A percentile compares a stretch with the other conserved stretches of the same genome.
phyloP scores from a whole-genome alignment of 2,329 filamentous ascomycete genomes.

The Neonectria hederae region DNA sequence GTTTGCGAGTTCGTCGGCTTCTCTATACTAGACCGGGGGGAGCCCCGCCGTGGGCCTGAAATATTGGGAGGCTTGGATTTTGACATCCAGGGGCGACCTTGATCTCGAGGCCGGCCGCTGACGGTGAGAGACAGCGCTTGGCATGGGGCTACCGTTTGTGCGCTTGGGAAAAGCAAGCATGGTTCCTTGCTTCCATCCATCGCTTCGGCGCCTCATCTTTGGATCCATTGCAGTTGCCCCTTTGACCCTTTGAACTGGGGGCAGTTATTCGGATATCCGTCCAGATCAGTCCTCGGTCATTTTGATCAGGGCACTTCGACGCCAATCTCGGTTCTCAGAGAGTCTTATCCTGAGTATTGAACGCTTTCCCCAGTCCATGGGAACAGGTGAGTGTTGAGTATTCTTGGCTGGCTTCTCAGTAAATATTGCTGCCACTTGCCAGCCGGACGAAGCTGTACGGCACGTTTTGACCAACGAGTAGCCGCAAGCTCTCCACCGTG shows the following conservation, averaged over 20 bases:
- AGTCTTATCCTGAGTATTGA: background rate
- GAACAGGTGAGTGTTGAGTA: background rate
- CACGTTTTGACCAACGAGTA: slow-evolving; percentile 86
- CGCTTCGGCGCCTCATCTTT: slow-evolving; percentile 6
- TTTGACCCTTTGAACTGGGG: slow-evolving; percentile 28
- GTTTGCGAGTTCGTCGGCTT: background rate
- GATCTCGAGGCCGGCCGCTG: slow-evolving; percentile 19
- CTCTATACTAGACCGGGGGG: slow-evolving; percentile 6
- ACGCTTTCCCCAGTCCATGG: background rate
- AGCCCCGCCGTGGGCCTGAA: slow-evolving; percentile 19
- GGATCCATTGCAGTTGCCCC: slow-evolving; percentile 17
- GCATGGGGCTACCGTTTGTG: slow-evolving; percentile 23
- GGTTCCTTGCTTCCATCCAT: slow-evolving; percentile 10
- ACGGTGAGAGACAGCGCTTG: slow-evolving; percentile 22
- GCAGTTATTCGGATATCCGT: slow-evolving; percentile 22
- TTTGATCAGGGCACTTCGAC: slow-evolving; percentile 11
- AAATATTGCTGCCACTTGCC: slow-evolving; percentile 65
- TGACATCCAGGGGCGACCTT: slow-evolving; percentile 11
- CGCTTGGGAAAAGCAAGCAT: slow-evolving; percentile 8
- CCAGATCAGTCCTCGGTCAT: slow-evolving; percentile 29
- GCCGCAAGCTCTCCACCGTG: slow-evolving; percentile 80
- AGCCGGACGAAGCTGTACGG: slow-evolving; percentile 87
- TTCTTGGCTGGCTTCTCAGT: slow-evolving; percentile 49
- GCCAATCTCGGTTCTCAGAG: slow-evolving; percentile 22
- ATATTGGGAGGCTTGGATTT: slow-evolving; percentile 5